Evolutionary conservation across 2,329 filamentous ascomycete species (phyloP).

Genomic region (Trichoderma brevicompactum): DNA sequence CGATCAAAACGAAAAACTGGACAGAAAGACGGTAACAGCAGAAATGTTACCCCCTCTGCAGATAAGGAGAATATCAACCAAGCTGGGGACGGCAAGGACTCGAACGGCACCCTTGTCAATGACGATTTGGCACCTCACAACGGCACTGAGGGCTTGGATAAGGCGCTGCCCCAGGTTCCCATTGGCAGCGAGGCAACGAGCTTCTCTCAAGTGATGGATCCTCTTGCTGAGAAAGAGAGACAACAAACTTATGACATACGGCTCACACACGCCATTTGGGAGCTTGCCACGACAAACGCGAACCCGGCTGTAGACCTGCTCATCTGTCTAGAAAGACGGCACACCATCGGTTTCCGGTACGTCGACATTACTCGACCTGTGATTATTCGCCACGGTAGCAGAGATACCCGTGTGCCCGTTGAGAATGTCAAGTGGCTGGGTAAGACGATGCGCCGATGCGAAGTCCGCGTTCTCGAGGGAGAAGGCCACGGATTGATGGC

Average conservation of each 20-base stretch:
- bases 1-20: conserved; percentile 63
- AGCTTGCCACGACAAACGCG: conserved; percentile 83
- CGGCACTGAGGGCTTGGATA: conserved; percentile 56
- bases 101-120: conserved; percentile 32
- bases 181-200: conserved; percentile 41
- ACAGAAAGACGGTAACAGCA: conserved; percentile 44
- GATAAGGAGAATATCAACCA: conserved; percentile 57
- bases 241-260: conserved; percentile 79
- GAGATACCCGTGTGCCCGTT: conserved; percentile 88
- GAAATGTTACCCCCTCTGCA: conserved; percentile 43
- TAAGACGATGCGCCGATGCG: conserved; percentile 89
- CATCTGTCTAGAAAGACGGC: conserved; percentile 87
- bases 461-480: conserved; percentile 85
- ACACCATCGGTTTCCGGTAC: conserved; percentile 93
- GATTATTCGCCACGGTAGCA: conserved; percentile 90
- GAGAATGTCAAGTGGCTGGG: conserved; percentile 96
- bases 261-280: conserved; percentile 93
- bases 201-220: conserved; percentile 61
- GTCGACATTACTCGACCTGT: conserved; percentile 92
- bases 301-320: conserved; percentile 94
- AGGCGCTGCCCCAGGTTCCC: conserved; percentile 43
- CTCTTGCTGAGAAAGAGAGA: conserved; percentile 70
- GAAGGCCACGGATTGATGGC: conserved; percentile 98
- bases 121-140: conserved; percentile 36
- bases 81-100: conserved; percentile 37